These are phyloP conservation scores for Lichtheimia ornata DNA, from an alignment of 371 early-diverging fungal genomes.

Conservation along the genomic window DNA sequence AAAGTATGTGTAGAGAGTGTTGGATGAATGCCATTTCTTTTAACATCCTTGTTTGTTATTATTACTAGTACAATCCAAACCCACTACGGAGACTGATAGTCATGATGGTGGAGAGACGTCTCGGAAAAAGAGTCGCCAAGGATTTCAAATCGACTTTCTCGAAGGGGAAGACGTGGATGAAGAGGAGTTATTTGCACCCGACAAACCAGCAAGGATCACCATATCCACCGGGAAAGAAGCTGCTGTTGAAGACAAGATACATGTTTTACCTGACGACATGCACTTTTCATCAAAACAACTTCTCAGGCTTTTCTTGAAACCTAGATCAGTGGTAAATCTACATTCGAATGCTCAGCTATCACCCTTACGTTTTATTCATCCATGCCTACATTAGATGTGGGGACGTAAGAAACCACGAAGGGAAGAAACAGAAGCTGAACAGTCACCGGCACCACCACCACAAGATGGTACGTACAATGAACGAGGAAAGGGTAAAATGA, in stretches of 20 bases:
- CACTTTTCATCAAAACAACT: slow-evolving; percentile 85
- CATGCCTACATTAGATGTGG: slow-evolving; percentile 1
- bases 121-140: slow-evolving; percentile 28
- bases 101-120: slow-evolving; percentile 29
- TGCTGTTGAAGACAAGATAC: slow-evolving; percentile 20
- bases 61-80: not conserved
- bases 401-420: not conserved
- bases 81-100: slow-evolving; percentile 19
- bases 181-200: slow-evolving; percentile 72
- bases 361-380: not conserved
- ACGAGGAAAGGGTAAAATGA: not conserved
- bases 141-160: slow-evolving; percentile 62
- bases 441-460: not conserved
- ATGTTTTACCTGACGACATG: slow-evolving; percentile 83
- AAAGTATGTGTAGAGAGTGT: slow-evolving; percentile 23
- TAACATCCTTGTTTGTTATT: not conserved
- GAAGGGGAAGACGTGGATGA: slow-evolving; percentile 54
- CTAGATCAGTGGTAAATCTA: slow-evolving; percentile 48
- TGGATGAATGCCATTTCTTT: too few species aligned
- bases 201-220: slow-evolving; percentile 51
- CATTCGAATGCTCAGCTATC: not conserved
- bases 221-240: slow-evolving; percentile 50
- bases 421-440: not conserved
- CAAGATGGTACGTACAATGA: slow-evolving; percentile 3
- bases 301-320: slow-evolving; percentile 80